Percentiles rank a stretch among this genome's conserved stretches.
Conservation (phyloP, 2,329 filamentous ascomycete species). For the Monosporascus cannonballus region DNA sequence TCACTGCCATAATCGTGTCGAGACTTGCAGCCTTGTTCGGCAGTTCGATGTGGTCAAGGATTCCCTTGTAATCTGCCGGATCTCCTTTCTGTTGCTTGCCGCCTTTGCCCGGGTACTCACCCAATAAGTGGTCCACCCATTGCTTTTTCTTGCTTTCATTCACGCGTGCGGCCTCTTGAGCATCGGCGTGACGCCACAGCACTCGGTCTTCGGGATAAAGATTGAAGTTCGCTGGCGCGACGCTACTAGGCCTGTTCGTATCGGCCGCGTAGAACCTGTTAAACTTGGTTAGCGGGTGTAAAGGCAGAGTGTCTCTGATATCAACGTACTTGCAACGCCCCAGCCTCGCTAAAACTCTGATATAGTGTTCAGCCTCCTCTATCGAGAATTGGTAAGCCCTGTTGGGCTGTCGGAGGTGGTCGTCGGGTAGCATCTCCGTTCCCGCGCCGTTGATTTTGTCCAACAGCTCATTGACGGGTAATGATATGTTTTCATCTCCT, state of each 20-base stretch:
- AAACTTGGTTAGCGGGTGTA: conserved; percentile 7
- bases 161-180: neutral
- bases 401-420: conserved; percentile 17
- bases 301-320: neutral
- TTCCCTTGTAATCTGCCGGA: too few relatives aligned
- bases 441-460: conserved; percentile 22
- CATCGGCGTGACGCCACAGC: conserved; percentile 19
- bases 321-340: conserved; percentile 22
- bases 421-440: neutral
- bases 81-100: too few relatives aligned
- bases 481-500: neutral
- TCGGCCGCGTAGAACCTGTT: conserved; percentile 7
- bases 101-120: neutral
- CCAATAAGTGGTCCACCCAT: conserved; percentile 2
- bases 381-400: conserved; percentile 22
- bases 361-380: conserved; percentile 14
- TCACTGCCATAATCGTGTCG: too few relatives aligned
- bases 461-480: conserved; percentile 10
- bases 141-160: conserved; percentile 1
- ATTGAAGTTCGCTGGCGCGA: conserved; percentile 15
- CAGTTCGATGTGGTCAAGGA: too few relatives aligned
- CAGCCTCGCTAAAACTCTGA: conserved; percentile 9
- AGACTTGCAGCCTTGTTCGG: too few relatives aligned
- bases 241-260: conserved; percentile 1
- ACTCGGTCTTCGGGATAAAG: conserved; percentile 25